A percentile compares a stretch with the other conserved stretches of the same genome.
phyloP scores from a whole-genome alignment of 1,139 yeast genomes.

The Nadsonia starkeyi-henricii region DNA sequence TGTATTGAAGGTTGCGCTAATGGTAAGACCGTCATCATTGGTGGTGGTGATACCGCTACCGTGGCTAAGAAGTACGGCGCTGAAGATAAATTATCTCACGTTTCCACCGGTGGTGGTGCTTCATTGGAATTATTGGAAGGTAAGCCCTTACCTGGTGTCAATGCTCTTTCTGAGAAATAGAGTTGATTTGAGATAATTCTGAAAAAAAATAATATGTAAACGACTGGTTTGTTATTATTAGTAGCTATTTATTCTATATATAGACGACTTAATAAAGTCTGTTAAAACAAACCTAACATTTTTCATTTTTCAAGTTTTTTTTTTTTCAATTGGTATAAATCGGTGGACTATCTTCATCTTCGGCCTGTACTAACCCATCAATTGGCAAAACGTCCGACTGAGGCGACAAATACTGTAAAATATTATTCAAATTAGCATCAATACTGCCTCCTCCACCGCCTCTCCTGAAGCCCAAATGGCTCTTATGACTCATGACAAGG shows the following conservation, averaged over 20 bases:
- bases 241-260: no score
- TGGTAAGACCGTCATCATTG: slow-evolving; percentile 91
- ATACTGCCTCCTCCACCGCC: not conserved
- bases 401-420: not conserved
- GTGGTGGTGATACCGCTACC: slow-evolving; percentile 99
- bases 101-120: slow-evolving; percentile 99
- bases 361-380: no score
- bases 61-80: slow-evolving; percentile 96
- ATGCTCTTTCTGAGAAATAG: slow-evolving; percentile 73
- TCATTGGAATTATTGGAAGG: slow-evolving; percentile 96
- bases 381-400: no score
- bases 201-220: no score
- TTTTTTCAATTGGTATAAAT: no score
- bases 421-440: not conserved
- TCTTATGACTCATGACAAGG: no score
- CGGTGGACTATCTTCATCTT: no score
- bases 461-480: not conserved
- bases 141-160: slow-evolving; percentile 94
- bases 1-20: slow-evolving; percentile 71
- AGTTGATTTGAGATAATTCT: no score
- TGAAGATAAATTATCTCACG: slow-evolving; percentile 88
- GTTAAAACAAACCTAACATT: no score
- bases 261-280: no score
- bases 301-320: no score
- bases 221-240: no score